Base-by-base conservation (phyloP, 23 red algal species). In the Agarophyton chilense region DNA sequence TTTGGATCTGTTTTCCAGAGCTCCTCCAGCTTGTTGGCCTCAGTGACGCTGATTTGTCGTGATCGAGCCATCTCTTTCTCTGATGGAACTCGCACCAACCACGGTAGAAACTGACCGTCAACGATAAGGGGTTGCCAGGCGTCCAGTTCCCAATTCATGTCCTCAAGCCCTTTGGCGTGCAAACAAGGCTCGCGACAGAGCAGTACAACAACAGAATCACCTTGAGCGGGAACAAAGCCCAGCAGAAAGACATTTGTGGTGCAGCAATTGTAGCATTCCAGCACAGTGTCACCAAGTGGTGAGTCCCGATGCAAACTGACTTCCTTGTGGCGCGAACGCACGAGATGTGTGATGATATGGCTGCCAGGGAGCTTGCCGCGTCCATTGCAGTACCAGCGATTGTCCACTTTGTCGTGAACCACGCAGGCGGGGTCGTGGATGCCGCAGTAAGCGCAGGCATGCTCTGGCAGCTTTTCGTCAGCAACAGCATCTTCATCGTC, bases 191-290 rank as follows among this genome's bases (percentile, higher is more conserved):
- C 95, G 32, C 95, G 73, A 56, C 95, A 98, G 7, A 98, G 84
- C 29, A 98, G 78, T 21, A 98, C 90, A 33, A 98, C 95, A 22
- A 98, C 95, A n/a, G 95, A 98, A 67, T 98, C 95, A 33, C 95
- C 95, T 36, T 93, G 90, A 9, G 95, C 95, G 16, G 95, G 90
- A 22, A 98, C 95, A 76, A 98, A 98, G 8, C 95, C 95, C 0
- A 98, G 62, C 0, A 98, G 61, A 38, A 98, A 98, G 28, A 98
- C 95, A 91, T 98, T 98, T 22, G 90, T 83, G 0, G 78, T 98
- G 39, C 90, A 92, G 81, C 95, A 98, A 56, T 94, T 90, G 84
- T 98, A 98, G 40, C 95, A 98, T 63, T 98, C 95, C 36, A 98
- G 74, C 10, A 98, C 87, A n/a, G 95, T 94, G 41, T 98, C 95